phyloP scores from a whole-genome alignment of 371 early-diverging fungal species.

The Apophysomyces variabilis region DNA sequence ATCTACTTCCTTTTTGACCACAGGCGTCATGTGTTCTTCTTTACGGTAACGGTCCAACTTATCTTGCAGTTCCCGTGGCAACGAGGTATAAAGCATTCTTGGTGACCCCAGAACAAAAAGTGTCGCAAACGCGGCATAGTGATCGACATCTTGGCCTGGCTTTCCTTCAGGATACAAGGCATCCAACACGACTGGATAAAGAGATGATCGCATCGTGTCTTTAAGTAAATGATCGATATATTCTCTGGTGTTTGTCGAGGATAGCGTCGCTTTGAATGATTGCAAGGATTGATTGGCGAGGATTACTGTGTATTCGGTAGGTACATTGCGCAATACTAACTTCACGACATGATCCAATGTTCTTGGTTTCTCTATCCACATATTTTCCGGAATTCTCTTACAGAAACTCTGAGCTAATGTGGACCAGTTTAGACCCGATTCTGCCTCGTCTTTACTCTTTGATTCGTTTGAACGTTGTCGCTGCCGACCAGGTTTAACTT shows the following conservation, averaged over 20 bases:
- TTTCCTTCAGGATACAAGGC: constrained; percentile 35
- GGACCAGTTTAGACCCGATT: constrained; percentile 44
- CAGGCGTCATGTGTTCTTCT: constrained; percentile 22
- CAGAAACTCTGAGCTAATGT: constrained; percentile 53
- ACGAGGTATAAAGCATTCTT: constrained; percentile 36
- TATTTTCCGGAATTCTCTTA: constrained; percentile 54
- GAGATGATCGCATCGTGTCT: constrained; percentile 47
- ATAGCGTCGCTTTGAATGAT: constrained; percentile 22
- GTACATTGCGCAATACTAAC: constrained; percentile 52
- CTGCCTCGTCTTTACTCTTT: neutral
- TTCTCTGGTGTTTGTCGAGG: constrained; percentile 32
- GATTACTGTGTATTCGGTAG: constrained; percentile 48
- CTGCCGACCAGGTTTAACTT: constrained; percentile 17
- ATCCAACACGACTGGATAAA: constrained; percentile 48
- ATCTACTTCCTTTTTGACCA: constrained; percentile 35
- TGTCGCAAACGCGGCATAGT: constrained; percentile 39
- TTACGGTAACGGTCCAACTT: constrained; percentile 23
- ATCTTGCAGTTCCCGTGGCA: constrained; percentile 36
- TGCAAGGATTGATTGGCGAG: constrained; percentile 46
- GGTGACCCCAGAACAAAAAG: constrained; percentile 36
- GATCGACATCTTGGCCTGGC: constrained; percentile 21
- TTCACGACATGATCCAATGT: constrained; percentile 49
- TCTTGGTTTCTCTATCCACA: constrained; percentile 55
- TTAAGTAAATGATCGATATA: constrained; percentile 45
- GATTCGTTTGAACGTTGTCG: constrained; percentile 2